These are phyloP conservation scores for Glebionis coronaria DNA, from an alignment of 129 eudicot species.

Conservation along the genomic window DNA sequence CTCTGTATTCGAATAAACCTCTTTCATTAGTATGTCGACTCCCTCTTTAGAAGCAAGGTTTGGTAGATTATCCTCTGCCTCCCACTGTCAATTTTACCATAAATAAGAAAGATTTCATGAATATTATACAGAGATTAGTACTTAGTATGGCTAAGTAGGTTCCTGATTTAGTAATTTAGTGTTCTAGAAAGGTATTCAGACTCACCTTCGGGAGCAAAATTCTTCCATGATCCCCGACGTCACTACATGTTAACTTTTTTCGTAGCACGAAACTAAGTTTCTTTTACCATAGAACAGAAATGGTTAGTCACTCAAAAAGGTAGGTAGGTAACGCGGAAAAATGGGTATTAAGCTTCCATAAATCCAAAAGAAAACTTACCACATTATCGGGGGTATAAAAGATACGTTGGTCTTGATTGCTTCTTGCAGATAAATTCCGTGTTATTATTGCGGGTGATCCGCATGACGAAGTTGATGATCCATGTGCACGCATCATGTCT, in stretches of 20 bases:
- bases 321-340: not conserved
- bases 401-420: slow-evolving; percentile 1
- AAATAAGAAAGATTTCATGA: not conserved
- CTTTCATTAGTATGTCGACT: slow-evolving; percentile 14
- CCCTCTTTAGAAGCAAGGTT: slow-evolving; percentile 25
- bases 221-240: slow-evolving; percentile 25
- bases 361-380: slow-evolving; percentile 18
- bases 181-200: slow-evolving; percentile 4
- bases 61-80: slow-evolving; percentile 30
- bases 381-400: slow-evolving; percentile 23
- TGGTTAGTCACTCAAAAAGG: slow-evolving; percentile 11
- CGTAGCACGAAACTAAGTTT: slow-evolving; percentile 17
- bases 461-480: not conserved
- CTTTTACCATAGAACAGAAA: slow-evolving; percentile 22
- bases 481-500: slow-evolving; percentile 1
- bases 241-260: slow-evolving; percentile 24
- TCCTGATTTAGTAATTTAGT: not conserved
- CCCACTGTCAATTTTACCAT: slow-evolving; percentile 14
- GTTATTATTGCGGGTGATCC: not conserved
- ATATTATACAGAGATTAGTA: not conserved
- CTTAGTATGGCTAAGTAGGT: not conserved
- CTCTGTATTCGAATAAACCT: slow-evolving; percentile 5
- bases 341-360: not conserved
- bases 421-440: not conserved
- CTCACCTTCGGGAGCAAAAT: slow-evolving; percentile 35